Evolutionary conservation across 257 asterid genomes (phyloP), one percentile per base, ranked within the genome.

Genomic region (Lantana camara): DNA sequence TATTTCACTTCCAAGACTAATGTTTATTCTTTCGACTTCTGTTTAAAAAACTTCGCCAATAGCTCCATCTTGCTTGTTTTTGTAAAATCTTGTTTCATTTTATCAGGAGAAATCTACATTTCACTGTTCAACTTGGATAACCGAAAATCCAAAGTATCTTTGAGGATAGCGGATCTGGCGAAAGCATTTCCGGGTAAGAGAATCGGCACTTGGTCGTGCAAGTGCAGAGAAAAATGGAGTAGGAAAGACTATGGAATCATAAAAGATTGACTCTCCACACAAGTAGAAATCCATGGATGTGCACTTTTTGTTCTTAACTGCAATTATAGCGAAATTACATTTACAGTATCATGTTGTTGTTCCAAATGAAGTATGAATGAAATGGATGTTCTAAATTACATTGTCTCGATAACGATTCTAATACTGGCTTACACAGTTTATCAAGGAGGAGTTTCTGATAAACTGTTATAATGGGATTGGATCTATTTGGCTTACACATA

Each of bases 211-310:
- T 46, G 57, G 11, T 71, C 71, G 0, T 93, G 97, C 82, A 41
- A 61, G 20, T 69, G 84, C 75, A 78, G 67, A 57, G 99, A 93
- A 79, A 80, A 83, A 63, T 93, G 96, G 97, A 84, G 85, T 37
- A 89, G 80, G 45, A 80, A 73, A 71, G 80, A 80, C 66, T 83
- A 72, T 66, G 95, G 93, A 62, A 73, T 72, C 21, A 59, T 85
- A 30, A 73, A 59, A 60, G 82, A 73, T 5, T 48, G 81, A 0
- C 15, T 90, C 22, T 72, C 91, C 5, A 48, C 74, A 14, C 77
- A 66, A 59, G 72, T 93, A 17, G 85, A 45, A 22, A 61, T 69
- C 46, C 97, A 87, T 73, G 98, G 96, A 44, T 69, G 80, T 72
- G 95, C 96, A 5, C 78, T 93, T 37, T 81, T 93, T 65, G 76